These are phyloP conservation scores for Sanghuangporus baumii DNA, from an alignment of 1,284 basidiomycete genomes.

Conservation along the genomic window DNA sequence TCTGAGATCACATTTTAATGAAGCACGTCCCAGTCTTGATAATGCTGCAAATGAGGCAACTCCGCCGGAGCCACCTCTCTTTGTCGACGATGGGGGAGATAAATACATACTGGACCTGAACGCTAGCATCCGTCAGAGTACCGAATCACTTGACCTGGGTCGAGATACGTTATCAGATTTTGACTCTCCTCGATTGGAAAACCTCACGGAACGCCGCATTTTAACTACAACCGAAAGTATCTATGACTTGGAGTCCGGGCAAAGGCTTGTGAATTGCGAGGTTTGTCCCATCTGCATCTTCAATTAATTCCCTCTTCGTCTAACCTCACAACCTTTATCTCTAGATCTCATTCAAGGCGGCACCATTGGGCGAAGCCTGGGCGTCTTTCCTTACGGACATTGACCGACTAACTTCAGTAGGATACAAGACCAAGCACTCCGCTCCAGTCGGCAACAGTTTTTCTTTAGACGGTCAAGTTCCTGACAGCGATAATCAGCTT, in stretches of 20 bases:
- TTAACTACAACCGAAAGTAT: slow-evolving; percentile 37
- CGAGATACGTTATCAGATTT: not conserved
- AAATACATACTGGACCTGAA: slow-evolving; percentile 47
- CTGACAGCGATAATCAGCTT: not conserved
- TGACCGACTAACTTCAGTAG: slow-evolving; percentile 36
- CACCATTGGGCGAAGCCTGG: slow-evolving; percentile 41
- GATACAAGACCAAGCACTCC: slow-evolving; percentile 20
- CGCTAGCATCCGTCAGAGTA: slow-evolving; percentile 44
- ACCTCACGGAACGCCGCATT: not conserved
- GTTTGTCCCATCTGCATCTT: slow-evolving; percentile 31
- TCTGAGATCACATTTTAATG: not conserved
- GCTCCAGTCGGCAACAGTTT: not conserved
- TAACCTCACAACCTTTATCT: not conserved
- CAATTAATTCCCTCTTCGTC: not conserved
- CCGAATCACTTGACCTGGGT: slow-evolving; percentile 25
- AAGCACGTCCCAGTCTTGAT: slow-evolving; percentile 5
- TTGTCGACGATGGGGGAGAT: slow-evolving; percentile 33
- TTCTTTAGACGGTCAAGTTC: not conserved
- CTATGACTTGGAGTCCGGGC: slow-evolving; percentile 50
- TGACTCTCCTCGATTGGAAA: not conserved
- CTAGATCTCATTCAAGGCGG: slow-evolving; percentile 23
- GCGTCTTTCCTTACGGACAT: slow-evolving; percentile 46
- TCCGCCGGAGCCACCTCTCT: slow-evolving; percentile 50
- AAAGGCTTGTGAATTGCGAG: slow-evolving; percentile 48
- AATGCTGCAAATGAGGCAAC: slow-evolving; percentile 23